Base-by-base conservation (phyloP, 2,329 filamentous ascomycete species). In the Xylaria sp. region DNA sequence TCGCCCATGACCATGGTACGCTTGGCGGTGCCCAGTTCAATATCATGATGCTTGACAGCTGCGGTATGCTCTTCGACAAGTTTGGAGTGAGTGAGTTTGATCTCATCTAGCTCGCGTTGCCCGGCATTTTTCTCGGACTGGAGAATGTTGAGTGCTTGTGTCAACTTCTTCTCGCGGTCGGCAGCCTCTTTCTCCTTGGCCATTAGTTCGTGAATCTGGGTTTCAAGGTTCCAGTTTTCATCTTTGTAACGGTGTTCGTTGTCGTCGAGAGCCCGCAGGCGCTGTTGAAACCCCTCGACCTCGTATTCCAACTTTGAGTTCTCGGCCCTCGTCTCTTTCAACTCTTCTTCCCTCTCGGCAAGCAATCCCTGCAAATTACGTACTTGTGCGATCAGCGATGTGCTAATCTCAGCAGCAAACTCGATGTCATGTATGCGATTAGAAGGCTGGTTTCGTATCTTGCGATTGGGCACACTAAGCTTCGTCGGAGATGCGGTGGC, bases 401-500 rank as follows among this genome's bases (percentile, higher is more conserved):
- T 97, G 77, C 94, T 97, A 75, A 99, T 97, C 78, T 99, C 95
- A 59, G 96, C 94, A n/a, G 95, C 96, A 77, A 99, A 97, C 75
- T 97, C 94, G 77, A 99, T 97, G 76, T 99, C 96, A 78, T 98
- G 94, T 13, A 97, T 91, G 60, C 94, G 90, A 77, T 90, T 96
- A 10, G 91, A 88, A 2, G 93, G 92, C 77, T 97, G 95, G 74
- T 98, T 98, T 64, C 96, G 89, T 77, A 96, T 88, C 78, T 94
- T 96, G 73, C 95, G 89, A 73, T 93, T 95, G 0, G 94, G 94
- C 9, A 96, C 92, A 74, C 87, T 92, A 70, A 97, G 85, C 81
- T 98, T 99, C 50, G 93, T 94, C 2, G 95, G 95, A 28, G 95
- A 97, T 66, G 89, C 91, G 9, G 91, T 91, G 50, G 93, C 92